Conservation (phyloP, 2,329 filamentous ascomycete species). For the Aspergillus caelatus region DNA sequence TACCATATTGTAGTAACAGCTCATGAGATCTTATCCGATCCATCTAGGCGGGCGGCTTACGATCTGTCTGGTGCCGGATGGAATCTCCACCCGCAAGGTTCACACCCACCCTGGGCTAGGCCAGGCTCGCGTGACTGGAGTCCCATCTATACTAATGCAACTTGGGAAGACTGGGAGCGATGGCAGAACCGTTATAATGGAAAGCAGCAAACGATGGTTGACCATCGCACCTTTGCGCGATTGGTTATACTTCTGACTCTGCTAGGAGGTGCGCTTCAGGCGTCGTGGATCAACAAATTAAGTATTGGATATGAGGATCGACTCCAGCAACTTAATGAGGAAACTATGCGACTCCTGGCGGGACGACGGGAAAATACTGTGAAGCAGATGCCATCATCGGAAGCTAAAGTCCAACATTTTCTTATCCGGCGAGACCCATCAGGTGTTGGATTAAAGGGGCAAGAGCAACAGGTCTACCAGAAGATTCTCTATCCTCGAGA, state of each 20-base stretch:
- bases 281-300: constrained; percentile 66
- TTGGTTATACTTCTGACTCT: constrained; percentile 71
- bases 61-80: constrained; percentile 82
- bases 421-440: constrained; percentile 70
- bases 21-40: constrained; percentile 84
- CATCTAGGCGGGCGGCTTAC: constrained; percentile 76
- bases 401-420: constrained; percentile 76
- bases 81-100: constrained; percentile 52
- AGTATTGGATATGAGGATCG: constrained; percentile 67
- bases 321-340: constrained; percentile 66
- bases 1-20: constrained; percentile 88
- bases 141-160: constrained; percentile 72
- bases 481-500: constrained; percentile 27
- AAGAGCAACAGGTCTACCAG: constrained; percentile 46
- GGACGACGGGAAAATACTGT: constrained; percentile 56
- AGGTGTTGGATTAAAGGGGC: constrained; percentile 48
- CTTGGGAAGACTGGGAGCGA: constrained; percentile 96
- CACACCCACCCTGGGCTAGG: constrained; percentile 23
- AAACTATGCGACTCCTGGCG: constrained; percentile 60
- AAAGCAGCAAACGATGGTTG: constrained; percentile 60
- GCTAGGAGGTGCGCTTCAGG: constrained; percentile 72
- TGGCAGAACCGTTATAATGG: constrained; percentile 65
- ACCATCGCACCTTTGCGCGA: constrained; percentile 75
- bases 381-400: constrained; percentile 49
- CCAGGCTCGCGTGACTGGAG: constrained; percentile 29